phyloP scores from a whole-genome alignment of 768 basidiomycete genomes.

The Russula lepida region DNA sequence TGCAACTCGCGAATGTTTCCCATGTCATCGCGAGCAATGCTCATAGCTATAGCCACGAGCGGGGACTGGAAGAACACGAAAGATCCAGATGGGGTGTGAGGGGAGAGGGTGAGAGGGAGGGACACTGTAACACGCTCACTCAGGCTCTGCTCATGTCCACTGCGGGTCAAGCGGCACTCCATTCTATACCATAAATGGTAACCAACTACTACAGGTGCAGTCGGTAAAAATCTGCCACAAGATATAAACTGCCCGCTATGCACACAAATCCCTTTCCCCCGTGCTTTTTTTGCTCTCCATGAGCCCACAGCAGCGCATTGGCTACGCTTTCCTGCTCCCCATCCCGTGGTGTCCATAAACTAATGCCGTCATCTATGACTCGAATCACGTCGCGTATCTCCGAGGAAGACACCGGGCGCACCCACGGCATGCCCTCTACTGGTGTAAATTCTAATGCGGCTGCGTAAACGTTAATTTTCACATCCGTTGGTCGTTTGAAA shows the following conservation, averaged over 20 bases:
- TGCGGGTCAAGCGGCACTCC: neutral
- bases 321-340: slow-evolving; percentile 30
- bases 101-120: neutral
- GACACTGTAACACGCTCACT: neutral
- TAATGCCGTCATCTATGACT: slow-evolving; percentile 36
- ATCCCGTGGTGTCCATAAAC: slow-evolving; percentile 38
- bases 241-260: slow-evolving; percentile 86
- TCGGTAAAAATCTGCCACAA: slow-evolving; percentile 89
- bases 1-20: neutral
- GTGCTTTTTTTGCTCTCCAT: slow-evolving; percentile 15
- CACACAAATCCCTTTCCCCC: slow-evolving; percentile 44
- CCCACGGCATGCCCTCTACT: slow-evolving; percentile 95
- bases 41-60: slow-evolving; percentile 2
- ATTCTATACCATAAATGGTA: neutral
- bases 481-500: slow-evolving; percentile 22
- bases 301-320: slow-evolving; percentile 42
- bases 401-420: slow-evolving; percentile 48
- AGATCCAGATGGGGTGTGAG: neutral
- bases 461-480: slow-evolving; percentile 34
- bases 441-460: slow-evolving; percentile 59
- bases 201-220: neutral
- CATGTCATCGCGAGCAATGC: slow-evolving; percentile 1
- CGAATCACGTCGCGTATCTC: slow-evolving; percentile 42
- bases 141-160: neutral
- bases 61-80: neutral